Percentiles rank a stretch among this genome's conserved stretches.
These are phyloP conservation scores for Aspergillus clavatus DNA, from an alignment of 2,329 filamentous ascomycete genomes.

Conservation along the genomic window DNA sequence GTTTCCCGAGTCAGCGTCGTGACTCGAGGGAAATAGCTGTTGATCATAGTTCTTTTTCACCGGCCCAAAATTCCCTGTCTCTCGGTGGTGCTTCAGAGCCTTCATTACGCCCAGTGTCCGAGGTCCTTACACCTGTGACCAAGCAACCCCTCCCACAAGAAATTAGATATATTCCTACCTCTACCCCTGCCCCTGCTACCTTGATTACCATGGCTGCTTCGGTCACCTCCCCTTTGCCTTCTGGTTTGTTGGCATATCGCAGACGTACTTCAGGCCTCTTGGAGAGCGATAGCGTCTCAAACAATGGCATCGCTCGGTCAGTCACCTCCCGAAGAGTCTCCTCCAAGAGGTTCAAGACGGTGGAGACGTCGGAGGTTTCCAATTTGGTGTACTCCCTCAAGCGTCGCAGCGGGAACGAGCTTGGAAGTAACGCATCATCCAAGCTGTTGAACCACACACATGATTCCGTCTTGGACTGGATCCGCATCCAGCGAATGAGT, in stretches of 20 bases:
- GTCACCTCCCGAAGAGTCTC: conserved; percentile 5
- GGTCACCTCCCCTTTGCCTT: conserved; percentile 4
- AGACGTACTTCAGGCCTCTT: conserved; percentile 4
- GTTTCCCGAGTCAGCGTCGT: conserved; percentile 6
- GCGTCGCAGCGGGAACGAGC: background rate
- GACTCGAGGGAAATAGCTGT: conserved; percentile 4
- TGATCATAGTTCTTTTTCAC: conserved; percentile 6
- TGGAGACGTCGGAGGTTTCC: background rate
- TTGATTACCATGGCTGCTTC: conserved; percentile 1
- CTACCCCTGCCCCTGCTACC: background rate
- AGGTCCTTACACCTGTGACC: background rate
- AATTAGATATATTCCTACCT: background rate
- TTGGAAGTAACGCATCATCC: background rate
- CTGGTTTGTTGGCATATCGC: background rate
- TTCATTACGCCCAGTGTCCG: conserved; percentile 3
- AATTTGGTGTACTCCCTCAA: background rate
- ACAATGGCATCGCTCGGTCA: conserved; percentile 8
- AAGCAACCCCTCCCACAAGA: background rate
- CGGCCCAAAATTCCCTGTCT: conserved; percentile 3
- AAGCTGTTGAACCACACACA: background rate
- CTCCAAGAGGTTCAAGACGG: background rate
- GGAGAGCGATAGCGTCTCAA: conserved; percentile 6
- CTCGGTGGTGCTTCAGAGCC: conserved; percentile 6
- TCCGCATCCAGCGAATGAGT: conserved; percentile 32
- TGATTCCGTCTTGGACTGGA: conserved; percentile 25